These are phyloP conservation scores for Aspergillus panamensis DNA, from an alignment of 495 filamentous ascomycete genomes.

Conservation along the genomic window DNA sequence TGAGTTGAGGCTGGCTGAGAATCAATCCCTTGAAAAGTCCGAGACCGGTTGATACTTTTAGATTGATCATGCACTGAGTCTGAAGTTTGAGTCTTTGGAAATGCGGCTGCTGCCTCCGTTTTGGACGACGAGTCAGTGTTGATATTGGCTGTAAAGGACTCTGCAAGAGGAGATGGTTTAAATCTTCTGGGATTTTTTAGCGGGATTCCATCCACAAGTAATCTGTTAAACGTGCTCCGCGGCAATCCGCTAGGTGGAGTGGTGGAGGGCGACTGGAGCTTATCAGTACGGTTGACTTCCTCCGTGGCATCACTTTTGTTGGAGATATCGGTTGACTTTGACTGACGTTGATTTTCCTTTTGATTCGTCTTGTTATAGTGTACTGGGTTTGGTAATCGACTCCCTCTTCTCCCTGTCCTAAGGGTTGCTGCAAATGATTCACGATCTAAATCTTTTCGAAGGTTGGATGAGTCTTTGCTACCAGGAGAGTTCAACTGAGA, in stretches of 20 bases:
- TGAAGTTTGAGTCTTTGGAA: not conserved
- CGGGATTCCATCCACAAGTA: conserved; percentile 8
- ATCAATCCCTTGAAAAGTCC: not conserved
- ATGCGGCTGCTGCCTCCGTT: not conserved
- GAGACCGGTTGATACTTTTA: not conserved
- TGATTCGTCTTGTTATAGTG: not conserved
- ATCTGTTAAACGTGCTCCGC: conserved; percentile 9
- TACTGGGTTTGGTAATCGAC: not conserved
- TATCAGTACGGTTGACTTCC: not conserved
- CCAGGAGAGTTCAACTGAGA: not conserved
- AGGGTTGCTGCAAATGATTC: conserved; percentile 31
- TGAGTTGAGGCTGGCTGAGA: not conserved
- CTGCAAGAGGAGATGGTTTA: conserved; percentile 37
- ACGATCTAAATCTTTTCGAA: conserved; percentile 27
- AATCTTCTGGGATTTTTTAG: conserved; percentile 25
- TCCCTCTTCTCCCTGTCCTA: conserved; percentile 20
- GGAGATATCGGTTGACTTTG: not conserved
- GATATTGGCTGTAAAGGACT: conserved; percentile 22
- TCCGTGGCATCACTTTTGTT: not conserved
- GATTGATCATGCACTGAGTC: not conserved
- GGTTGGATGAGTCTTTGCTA: not conserved
- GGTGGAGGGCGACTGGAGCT: not conserved
- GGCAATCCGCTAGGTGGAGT: not conserved
- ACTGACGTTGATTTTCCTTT: not conserved
- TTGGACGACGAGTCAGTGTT: not conserved